Conservation (phyloP, 805 yeast genomes). For the Myxozyma monticola region DNA sequence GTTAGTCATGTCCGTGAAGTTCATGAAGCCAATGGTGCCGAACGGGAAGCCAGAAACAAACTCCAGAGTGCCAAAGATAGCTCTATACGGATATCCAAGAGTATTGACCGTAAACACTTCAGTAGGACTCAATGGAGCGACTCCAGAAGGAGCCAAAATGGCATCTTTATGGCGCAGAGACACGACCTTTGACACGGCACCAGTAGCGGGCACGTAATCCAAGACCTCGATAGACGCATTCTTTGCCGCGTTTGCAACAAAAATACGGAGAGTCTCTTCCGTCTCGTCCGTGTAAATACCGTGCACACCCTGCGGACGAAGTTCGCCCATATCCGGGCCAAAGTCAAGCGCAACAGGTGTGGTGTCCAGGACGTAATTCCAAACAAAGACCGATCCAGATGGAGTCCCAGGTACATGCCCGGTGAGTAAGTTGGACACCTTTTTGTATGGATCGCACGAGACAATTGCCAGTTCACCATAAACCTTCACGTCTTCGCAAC, state of each 20-base stretch:
- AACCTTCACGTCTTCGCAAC: slow-evolving; percentile 27
- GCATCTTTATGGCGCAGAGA: slow-evolving; percentile 26
- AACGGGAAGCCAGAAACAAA: slow-evolving; percentile 24
- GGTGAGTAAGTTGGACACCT: slow-evolving; percentile 24
- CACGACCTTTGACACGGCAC: slow-evolving; percentile 6
- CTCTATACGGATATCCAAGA: slow-evolving; percentile 25
- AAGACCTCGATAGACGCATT: slow-evolving; percentile 29
- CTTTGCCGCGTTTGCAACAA: slow-evolving; percentile 25
- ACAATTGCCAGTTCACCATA: slow-evolving; percentile 28
- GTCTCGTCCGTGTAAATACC: slow-evolving; percentile 8
- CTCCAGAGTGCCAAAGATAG: slow-evolving; percentile 14
- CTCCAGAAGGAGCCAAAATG: slow-evolving; percentile 23
- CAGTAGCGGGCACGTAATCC: slow-evolving; percentile 18
- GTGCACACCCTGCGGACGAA: slow-evolving; percentile 28
- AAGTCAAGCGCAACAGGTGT: slow-evolving; percentile 16
- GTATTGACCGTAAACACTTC: slow-evolving; percentile 26
- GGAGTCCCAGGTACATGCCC: slow-evolving; percentile 20
- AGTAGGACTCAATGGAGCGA: slow-evolving; percentile 24
- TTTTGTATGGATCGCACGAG: slow-evolving; percentile 28
- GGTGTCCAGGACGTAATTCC: slow-evolving; percentile 27
- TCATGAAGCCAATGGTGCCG: slow-evolving; percentile 29
- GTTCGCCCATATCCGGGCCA: slow-evolving; percentile 24
- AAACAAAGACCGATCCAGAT: slow-evolving; percentile 24
- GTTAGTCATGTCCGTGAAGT: slow-evolving; percentile 28
- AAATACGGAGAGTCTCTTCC: slow-evolving; percentile 19